Conservation (phyloP, 768 basidiomycete genomes). For the Mycena capillaripes region DNA sequence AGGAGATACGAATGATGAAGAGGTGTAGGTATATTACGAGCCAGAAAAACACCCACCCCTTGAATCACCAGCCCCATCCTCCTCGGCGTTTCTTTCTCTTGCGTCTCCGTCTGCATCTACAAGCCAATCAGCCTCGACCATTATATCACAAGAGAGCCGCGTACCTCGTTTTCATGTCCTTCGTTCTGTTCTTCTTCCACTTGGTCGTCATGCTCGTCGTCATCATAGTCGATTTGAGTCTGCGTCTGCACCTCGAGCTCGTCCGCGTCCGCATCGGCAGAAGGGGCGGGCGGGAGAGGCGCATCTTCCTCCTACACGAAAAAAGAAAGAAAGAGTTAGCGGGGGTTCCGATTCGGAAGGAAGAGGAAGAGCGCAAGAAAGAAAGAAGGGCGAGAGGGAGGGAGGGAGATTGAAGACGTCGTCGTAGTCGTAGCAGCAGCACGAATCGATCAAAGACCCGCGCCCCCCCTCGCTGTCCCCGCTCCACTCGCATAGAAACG, state of each 20-base stretch:
- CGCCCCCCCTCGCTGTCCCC: no score
- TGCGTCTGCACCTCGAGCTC: no score
- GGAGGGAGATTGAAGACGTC: slow-evolving; percentile 19
- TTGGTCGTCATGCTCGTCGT: slow-evolving; percentile 36
- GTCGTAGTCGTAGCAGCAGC: no score
- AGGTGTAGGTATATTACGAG: no score
- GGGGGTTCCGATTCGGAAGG: no score
- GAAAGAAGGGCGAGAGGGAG: no score
- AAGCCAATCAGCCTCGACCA: no score
- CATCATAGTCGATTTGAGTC: slow-evolving; percentile 26
- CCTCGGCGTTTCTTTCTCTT: slow-evolving; percentile 31
- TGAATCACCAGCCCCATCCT: slow-evolving; percentile 23
- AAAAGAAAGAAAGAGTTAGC: not conserved
- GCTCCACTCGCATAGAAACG: no score
- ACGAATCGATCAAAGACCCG: not conserved
- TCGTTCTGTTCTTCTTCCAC: slow-evolving; percentile 47
- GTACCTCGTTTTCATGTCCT: slow-evolving; percentile 40
- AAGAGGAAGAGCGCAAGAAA: no score
- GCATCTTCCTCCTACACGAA: slow-evolving; percentile 40
- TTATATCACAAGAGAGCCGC: not conserved
- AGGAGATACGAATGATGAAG: not conserved
- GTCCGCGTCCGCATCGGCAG: no score
- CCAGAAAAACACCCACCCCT: not conserved
- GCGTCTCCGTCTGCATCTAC: not conserved
- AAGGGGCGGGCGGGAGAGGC: slow-evolving; percentile 3